phyloP scores from a whole-genome alignment of 495 filamentous ascomycete genomes.

The Elasticomyces elasticus region DNA sequence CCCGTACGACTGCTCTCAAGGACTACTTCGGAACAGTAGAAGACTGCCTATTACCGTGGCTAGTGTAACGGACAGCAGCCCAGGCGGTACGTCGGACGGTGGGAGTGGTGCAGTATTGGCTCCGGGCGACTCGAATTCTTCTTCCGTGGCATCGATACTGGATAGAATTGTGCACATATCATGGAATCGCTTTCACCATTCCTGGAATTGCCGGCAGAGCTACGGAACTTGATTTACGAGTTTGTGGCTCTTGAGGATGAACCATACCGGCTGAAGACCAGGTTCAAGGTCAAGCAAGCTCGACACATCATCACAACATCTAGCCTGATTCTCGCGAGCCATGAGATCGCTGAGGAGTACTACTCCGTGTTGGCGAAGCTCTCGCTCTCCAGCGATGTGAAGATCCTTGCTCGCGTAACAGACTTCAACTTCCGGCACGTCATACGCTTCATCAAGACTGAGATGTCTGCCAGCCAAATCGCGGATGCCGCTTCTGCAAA shows the following conservation, averaged over 20 bases:
- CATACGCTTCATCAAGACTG: background rate
- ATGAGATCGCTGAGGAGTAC: background rate
- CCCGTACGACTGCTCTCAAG: too few species aligned
- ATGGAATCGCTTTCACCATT: background rate
- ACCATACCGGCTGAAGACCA: background rate
- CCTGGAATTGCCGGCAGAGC: background rate
- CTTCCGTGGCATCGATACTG: background rate
- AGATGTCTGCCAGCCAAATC: background rate
- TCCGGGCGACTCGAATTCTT: background rate
- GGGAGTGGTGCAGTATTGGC: too few species aligned
- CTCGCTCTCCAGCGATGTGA: background rate
- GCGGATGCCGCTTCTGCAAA: background rate
- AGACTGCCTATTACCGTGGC: too few species aligned
- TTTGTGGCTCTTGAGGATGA: background rate
- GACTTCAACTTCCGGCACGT: conserved; percentile 1
- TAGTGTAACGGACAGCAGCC: too few species aligned
- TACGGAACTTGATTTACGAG: background rate
- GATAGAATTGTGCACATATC: background rate
- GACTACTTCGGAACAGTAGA: too few species aligned
- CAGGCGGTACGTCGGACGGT: too few species aligned
- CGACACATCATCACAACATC: background rate
- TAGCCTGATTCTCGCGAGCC: background rate
- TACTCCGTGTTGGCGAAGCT: background rate
- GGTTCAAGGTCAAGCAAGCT: background rate
- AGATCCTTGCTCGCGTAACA: background rate